Percentiles rank a stretch among this genome's conserved stretches.
Evolutionary conservation across 2,329 filamentous ascomycete species (phyloP).

Genomic region (Coniochaeta sp.): DNA sequence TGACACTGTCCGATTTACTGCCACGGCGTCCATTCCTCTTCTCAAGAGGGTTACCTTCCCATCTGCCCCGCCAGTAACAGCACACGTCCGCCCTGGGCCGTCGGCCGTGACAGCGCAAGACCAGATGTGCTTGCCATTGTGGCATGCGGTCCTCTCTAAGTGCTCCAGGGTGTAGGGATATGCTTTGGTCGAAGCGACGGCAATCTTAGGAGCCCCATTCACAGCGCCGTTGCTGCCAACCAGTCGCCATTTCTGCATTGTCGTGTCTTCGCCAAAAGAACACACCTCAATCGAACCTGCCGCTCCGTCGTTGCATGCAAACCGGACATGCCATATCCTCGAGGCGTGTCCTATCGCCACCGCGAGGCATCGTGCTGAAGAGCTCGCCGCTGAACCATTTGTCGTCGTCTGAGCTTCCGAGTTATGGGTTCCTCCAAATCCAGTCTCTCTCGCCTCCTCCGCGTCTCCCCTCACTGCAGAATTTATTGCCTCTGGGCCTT

Average conservation of each 20-base stretch:
- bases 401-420: conserved; percentile 15
- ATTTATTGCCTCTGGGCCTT: conserved; percentile 26
- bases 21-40: background rate
- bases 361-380: conserved; percentile 42
- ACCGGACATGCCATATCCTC: conserved; percentile 80
- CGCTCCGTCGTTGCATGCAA: conserved; percentile 25
- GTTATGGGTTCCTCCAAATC: conserved; percentile 44
- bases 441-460: conserved; percentile 46
- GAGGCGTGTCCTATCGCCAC: conserved; percentile 80
- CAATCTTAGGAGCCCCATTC: background rate
- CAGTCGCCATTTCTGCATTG: conserved; percentile 58
- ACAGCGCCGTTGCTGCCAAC: conserved; percentile 3
- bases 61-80: conserved; percentile 81
- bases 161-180: conserved; percentile 35
- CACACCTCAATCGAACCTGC: conserved; percentile 31
- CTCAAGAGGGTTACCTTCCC: conserved; percentile 52
- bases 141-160: conserved; percentile 50
- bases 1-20: background rate
- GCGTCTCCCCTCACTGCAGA: conserved; percentile 19
- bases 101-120: conserved; percentile 43
- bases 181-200: background rate
- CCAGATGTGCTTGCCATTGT: conserved; percentile 90
- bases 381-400: conserved; percentile 19
- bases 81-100: conserved; percentile 23
- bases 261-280: conserved; percentile 82